These are phyloP conservation scores for Eutrema japonicum DNA, from an alignment of 345 rosid genomes.

Conservation along the genomic window DNA sequence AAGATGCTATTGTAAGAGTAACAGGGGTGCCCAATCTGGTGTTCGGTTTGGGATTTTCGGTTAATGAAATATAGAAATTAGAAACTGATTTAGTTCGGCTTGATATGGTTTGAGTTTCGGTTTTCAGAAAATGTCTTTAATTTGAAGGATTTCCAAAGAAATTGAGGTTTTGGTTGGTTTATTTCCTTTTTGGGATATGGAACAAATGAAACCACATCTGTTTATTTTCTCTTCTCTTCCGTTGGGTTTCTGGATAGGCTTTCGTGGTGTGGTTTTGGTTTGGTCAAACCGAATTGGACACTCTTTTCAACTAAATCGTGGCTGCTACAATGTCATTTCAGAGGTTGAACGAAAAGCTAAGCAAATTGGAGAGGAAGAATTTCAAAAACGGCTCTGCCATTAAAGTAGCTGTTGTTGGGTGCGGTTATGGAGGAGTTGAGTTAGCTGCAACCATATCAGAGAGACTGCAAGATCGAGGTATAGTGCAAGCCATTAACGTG, in stretches of 20 bases:
- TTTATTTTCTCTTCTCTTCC: not conserved
- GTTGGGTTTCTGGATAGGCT: too few relatives aligned
- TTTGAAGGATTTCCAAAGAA: not conserved
- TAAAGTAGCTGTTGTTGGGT: conserved; percentile 81
- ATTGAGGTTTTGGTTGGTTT: not conserved
- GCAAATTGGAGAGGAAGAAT: conserved; percentile 66
- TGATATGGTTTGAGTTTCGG: not conserved
- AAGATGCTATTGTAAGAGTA: conserved; percentile 80
- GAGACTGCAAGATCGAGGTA: conserved; percentile 81
- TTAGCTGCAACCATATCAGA: conserved; percentile 94
- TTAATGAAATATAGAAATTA: too few relatives aligned
- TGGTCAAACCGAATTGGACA: not conserved
- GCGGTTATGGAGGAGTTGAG: conserved; percentile 96
- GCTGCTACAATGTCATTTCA: conserved; percentile 47
- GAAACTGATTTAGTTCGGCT: not conserved
- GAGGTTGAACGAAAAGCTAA: conserved; percentile 70
- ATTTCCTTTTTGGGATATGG: not conserved
- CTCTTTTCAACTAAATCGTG: conserved; percentile 1
- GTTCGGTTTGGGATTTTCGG: not conserved
- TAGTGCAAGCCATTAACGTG: conserved; percentile 76
- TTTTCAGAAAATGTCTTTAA: too few relatives aligned
- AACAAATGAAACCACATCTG: not conserved
- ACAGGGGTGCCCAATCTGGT: not conserved
- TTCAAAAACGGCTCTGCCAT: conserved; percentile 63
- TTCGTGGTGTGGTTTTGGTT: not conserved